A percentile compares a stretch with the other conserved stretches of the same genome.
Evolutionary conservation across 2,329 filamentous ascomycete species (phyloP).

Genomic region (Hymenoscyphus fructigenus): DNA sequence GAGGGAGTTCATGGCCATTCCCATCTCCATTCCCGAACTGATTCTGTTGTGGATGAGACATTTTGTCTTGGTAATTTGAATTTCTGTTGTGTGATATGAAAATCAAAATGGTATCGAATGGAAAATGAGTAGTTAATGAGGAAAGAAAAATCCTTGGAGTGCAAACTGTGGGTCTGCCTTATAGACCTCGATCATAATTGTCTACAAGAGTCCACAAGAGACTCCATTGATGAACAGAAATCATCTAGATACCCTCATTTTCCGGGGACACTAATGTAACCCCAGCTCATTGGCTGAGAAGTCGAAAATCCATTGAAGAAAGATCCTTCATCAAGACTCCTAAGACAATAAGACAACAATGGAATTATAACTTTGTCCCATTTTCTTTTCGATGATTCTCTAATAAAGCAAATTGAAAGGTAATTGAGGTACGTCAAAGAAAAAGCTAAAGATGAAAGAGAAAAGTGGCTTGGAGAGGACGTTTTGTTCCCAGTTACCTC

Average conservation of each 20-base stretch:
- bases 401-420: no score
- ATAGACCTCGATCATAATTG: background rate
- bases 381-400: no score
- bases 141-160: background rate
- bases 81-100: background rate
- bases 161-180: background rate
- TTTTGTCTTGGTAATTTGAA: background rate
- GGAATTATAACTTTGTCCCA: no score
- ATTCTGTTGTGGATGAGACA: background rate
- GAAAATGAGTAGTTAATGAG: background rate
- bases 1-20: background rate
- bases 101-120: no score
- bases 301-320: background rate
- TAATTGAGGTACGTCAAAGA: no score
- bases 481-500: no score
- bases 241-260: no score
- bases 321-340: no score
- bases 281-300: background rate
- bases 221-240: background rate
- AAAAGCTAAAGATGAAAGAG: no score
- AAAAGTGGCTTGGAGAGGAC: no score
- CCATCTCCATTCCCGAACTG: background rate
- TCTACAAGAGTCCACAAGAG: background rate
- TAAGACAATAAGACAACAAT: no score
- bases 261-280: background rate